Base-by-base conservation (phyloP, 495 filamentous ascomycete species). In the Paragyromitra xinjiangensis region DNA sequence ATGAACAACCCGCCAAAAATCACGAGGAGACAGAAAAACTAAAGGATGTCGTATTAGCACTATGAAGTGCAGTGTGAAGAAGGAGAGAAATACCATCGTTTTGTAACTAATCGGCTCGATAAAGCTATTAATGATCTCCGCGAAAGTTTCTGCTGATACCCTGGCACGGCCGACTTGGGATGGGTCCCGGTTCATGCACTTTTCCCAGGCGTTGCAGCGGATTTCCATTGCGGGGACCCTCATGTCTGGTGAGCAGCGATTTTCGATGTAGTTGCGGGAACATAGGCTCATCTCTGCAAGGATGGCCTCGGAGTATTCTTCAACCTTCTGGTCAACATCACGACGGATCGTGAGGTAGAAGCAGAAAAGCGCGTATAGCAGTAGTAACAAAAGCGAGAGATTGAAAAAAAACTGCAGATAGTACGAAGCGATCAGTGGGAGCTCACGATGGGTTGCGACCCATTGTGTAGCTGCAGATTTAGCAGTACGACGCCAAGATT, bases 391-490 rank as follows among this genome's bases (percentile, higher is more conserved):
- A 5, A 97, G 85, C 71, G 91, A 87, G 74, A 93, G 74, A 81
- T 97, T 98, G 80, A 97, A 90, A 9, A 88, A 84, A 45, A 98
- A 86, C 77, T 95, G 92, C 12, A 93, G 86, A 88, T 95, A 99
- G 83, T 88, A 91, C 39, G 93, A 93, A n/a, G 97, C 85, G 64
- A 97, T 92, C 64, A 91, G 88, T 4, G 95, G 95, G 16, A 97
- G 89, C 78, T 91, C 89, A 0, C 94, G 95, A 81, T 97, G 92
- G 51, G 89, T 77, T 22, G 61, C 51, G 4, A 77, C 67, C 78
- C 81, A 88, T 75, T 93, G 92, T 70, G 97, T 84, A 64, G 90
- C 89, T 22, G 89, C 85, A 64, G 95, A 89, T 59, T 70, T 71
- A 29, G 74, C 74, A 3, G 69, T 73, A 22, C 69, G 69, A 34